Evolutionary conservation across 495 filamentous ascomycete genomes (phyloP).

Genomic region (Aspergillus mulundensis): DNA sequence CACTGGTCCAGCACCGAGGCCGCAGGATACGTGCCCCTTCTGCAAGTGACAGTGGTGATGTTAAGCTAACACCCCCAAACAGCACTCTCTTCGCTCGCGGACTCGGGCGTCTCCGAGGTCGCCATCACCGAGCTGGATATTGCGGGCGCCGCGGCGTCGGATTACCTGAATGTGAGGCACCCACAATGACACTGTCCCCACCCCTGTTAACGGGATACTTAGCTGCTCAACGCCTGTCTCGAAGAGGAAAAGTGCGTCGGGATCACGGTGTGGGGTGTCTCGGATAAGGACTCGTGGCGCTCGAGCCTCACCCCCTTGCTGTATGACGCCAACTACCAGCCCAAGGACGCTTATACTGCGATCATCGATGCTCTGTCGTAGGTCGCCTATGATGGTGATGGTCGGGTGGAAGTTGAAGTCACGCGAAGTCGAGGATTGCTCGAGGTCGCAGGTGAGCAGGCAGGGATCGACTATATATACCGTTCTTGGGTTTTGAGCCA

Average conservation of each 20-base stretch:
- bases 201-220: constrained; percentile 1
- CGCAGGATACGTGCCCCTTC: constrained; percentile 22
- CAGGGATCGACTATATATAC: too few species aligned
- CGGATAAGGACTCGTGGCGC: constrained; percentile 65
- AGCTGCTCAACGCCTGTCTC: constrained; percentile 61
- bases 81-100: constrained; percentile 55
- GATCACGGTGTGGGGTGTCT: constrained; percentile 74
- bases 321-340: constrained; percentile 58
- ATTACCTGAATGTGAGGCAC: constrained; percentile 51
- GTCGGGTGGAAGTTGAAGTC: too few species aligned
- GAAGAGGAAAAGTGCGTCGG: constrained; percentile 63
- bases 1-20: constrained; percentile 15
- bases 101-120: constrained; percentile 49
- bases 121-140: constrained; percentile 67
- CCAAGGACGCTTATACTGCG: constrained; percentile 63
- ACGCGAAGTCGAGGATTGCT: too few species aligned
- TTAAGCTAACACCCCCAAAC: constrained; percentile 23
- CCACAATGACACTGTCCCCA: not conserved
- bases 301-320: constrained; percentile 54
- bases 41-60: not conserved
- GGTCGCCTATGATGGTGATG: not conserved
- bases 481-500: too few species aligned
- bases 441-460: too few species aligned
- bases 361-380: constrained; percentile 37
- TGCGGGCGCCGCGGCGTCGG: constrained; percentile 49